Base-by-base conservation (phyloP, 2,329 filamentous ascomycete genomes). In the Arthrocladium fulminans region DNA sequence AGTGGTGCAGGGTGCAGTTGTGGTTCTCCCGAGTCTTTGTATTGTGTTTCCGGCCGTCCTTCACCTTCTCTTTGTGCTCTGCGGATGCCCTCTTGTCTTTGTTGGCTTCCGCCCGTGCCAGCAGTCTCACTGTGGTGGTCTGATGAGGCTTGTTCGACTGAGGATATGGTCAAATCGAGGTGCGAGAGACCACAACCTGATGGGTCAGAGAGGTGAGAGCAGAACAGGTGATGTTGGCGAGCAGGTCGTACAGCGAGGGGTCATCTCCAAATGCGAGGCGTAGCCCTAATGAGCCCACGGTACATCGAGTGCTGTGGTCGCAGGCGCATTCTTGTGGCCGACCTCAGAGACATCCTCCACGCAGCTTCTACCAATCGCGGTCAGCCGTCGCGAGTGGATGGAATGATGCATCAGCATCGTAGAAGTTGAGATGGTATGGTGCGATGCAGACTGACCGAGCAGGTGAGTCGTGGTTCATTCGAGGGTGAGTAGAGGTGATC, bases 11-110 rank as follows among this genome's bases (percentile, higher is more conserved):
- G 13, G 25, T 44, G 22, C 17, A 13, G 41, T 44, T 20, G 2
- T 44, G 15, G 17, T 44, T 30, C 27, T 8, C 20, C 25, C 32
- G 13, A 12, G 39, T 49, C 34, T 43, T 32, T 22, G 13, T 24
- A n/a, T n/a, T 35, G 10, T 49, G 17, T 32, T 23, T 49, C 23
- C 27, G 44, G 19, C 25, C 12, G 19, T 43, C 32, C 23, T 15
- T 8, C 5, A 35, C 20, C 13, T 35, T n/a, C 17, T 37, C 41
- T 32, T 44, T 6, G 10, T 44, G 24, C 17, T 17, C 22, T 6
- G 24, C 6, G 23, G 19, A 15, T 9, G 13, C 40, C n/a, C 23
- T 43, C 19, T 19, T 24, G 6, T 43, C 24, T 25, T 23, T 22
- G 13, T 43, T 43, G 7, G 19, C 23, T 27, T 43, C 40, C 19